Percentiles rank a stretch among this genome's conserved stretches.
These are phyloP conservation scores for Alternaria novae-zelandiae DNA, from an alignment of 2,329 filamentous ascomycete species.

Conservation along the genomic window DNA sequence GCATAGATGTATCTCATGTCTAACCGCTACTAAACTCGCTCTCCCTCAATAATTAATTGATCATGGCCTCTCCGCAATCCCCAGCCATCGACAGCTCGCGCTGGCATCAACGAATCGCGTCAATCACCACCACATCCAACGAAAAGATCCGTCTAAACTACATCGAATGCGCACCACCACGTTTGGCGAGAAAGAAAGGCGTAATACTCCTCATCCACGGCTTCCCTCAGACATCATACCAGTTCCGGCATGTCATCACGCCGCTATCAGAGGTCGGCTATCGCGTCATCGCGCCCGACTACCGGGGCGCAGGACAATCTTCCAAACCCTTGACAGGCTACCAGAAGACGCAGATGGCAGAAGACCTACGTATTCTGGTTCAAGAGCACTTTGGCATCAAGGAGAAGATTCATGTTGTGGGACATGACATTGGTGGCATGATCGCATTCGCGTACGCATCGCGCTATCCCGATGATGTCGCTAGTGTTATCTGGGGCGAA, in stretches of 20 bases:
- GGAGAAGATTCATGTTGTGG: constrained; percentile 52
- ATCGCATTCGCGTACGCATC: constrained; percentile 53
- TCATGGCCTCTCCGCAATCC: background rate
- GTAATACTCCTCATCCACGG: constrained; percentile 55
- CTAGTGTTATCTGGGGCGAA: constrained; percentile 35
- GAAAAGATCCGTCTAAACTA: background rate
- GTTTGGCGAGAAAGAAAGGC: background rate
- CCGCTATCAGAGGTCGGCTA: constrained; percentile 47
- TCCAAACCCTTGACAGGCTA: constrained; percentile 48
- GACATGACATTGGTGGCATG: constrained; percentile 59
- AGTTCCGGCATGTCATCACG: constrained; percentile 41
- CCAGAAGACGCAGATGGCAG: constrained; percentile 51
- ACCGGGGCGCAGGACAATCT: constrained; percentile 49
- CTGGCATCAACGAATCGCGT: background rate
- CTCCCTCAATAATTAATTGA: background rate
- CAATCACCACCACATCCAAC: background rate
- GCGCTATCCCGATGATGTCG: constrained; percentile 42
- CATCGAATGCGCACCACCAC: background rate
- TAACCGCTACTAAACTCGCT: background rate
- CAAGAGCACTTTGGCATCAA: constrained; percentile 40
- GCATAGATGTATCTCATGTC: background rate
- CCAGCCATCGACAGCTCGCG: background rate
- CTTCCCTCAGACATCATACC: constrained; percentile 57
- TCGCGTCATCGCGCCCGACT: constrained; percentile 52
- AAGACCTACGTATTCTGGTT: constrained; percentile 47